A percentile compares a stretch with the other conserved stretches of the same genome.
Evolutionary conservation across 305 asterid species (phyloP).

Genomic region (Fraxinus albicans): DNA sequence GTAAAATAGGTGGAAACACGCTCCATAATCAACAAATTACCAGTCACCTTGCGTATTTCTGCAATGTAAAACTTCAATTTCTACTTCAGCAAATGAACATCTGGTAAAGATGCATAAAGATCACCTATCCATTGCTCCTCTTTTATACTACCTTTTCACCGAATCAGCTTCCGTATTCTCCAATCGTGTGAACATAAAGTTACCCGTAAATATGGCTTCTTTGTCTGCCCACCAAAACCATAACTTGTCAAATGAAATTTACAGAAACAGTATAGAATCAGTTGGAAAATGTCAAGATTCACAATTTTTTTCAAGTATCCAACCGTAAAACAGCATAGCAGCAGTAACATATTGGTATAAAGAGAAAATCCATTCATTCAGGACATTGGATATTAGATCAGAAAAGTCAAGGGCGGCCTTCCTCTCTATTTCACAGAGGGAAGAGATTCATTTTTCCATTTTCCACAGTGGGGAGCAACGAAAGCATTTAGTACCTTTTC

Average conservation of each 20-base stretch:
- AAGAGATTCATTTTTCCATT: not conserved
- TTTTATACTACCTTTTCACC: slow-evolving; percentile 21
- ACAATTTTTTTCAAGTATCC: not conserved
- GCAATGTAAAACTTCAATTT: not conserved
- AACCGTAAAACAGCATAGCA: not conserved
- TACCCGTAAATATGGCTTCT: slow-evolving; percentile 71
- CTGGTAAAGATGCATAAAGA: not conserved
- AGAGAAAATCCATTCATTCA: not conserved
- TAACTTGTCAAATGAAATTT: slow-evolving; percentile 4
- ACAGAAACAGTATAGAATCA: slow-evolving; percentile 5
- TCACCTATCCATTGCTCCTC: not conserved
- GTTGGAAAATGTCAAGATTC: not conserved
- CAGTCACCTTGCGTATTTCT: not conserved
- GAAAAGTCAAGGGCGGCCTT: not conserved
- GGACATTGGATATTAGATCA: not conserved
- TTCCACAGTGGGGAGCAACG: not conserved
- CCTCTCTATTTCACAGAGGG: not conserved
- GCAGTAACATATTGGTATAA: not conserved
- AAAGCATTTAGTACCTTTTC: not conserved
- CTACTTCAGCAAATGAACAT: not conserved
- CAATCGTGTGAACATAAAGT: slow-evolving; percentile 72
- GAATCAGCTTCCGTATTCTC: slow-evolving; percentile 36
- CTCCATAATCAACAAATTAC: not conserved
- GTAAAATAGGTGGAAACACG: not conserved
- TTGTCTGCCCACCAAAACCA: slow-evolving; percentile 47